phyloP scores from a whole-genome alignment of 1,139 yeast genomes.

The Lodderomyces beijingensis region DNA sequence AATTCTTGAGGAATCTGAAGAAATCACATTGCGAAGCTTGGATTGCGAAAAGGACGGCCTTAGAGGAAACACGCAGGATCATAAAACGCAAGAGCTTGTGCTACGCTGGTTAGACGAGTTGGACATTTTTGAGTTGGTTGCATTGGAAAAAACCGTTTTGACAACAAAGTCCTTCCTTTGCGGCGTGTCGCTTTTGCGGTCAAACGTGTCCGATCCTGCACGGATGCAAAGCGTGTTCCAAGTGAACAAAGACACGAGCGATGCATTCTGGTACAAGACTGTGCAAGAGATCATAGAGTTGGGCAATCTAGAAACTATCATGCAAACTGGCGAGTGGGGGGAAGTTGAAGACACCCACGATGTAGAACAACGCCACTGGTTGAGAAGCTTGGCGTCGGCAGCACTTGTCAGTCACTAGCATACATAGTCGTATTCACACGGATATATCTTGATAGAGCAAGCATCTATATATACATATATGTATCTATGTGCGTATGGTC shows the following conservation, averaged over 20 bases:
- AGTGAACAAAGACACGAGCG: conserved; percentile 24
- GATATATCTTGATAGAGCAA: no score
- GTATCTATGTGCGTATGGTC: no score
- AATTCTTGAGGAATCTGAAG: conserved; percentile 20
- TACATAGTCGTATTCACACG: no score
- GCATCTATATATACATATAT: no score
- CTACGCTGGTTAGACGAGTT: conserved; percentile 59
- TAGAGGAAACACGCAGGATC: conserved; percentile 70
- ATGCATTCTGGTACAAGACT: conserved; percentile 30
- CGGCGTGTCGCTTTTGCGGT: conserved; percentile 50
- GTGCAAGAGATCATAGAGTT: conserved; percentile 73
- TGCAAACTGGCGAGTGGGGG: conserved; percentile 92
- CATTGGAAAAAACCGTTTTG: conserved; percentile 82
- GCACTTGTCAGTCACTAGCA: conserved; percentile 48
- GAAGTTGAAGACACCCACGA: conserved; percentile 98
- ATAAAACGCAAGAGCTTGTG: conserved; percentile 59
- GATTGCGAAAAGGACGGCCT: conserved; percentile 82
- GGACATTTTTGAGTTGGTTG: conserved; percentile 73
- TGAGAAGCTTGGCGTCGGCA: conserved; percentile 78
- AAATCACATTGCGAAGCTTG: conserved; percentile 46
- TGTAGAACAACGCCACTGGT: conserved; percentile 84
- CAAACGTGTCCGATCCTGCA: conserved; percentile 26
- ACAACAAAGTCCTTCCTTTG: conserved; percentile 82
- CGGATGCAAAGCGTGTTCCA: conserved; percentile 28
- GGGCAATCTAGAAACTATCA: conserved; percentile 76